Evolutionary conservation across 768 basidiomycete genomes (phyloP), one percentile per base, ranked within the genome.

Genomic region (Chalciporus piperatus): DNA sequence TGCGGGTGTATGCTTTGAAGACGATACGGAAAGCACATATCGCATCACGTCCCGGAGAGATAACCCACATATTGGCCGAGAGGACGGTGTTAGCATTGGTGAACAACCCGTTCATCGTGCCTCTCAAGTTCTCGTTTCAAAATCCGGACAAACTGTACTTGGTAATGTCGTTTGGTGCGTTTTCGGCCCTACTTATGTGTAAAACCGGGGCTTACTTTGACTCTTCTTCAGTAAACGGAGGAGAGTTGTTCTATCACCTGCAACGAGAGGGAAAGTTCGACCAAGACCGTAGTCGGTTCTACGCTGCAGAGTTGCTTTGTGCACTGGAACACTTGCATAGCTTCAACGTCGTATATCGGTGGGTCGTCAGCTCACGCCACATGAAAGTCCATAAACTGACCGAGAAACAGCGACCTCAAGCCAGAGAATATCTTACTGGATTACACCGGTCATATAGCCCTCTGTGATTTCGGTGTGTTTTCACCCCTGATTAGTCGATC

Each of bases 341-440:
- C 45, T 98, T 98, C 77, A 97, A 99, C 65, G 96, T 99, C 28
- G 92, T 99, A 33, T 98, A 98, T 72, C 91, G 95, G 90, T 92
- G 57, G 57, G 77, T 68, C 7, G 20, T 51, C 41, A 50, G 41
- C 48, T 39, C 35, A 11, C 25, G 17, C 14, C 17, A 28, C 42
- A 41, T 33, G 50, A 8, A 19, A 23, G 16, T 28, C 33, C 32
- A 8, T 11, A 32, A 38, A 7, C 44, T 57, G 14, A 56, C n/a
- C 6, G 32, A 37, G 27, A 6, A 41, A 41, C 43, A 92, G 91
- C 41, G 96, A 99, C 68, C 74, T 99, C 59, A 99, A 99, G 66
- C 96, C 96, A 12, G 96, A 99, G 72, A 99, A 99, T 69, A 99
- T 98, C 64, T 74, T 99, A 5, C 74, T 99, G 44, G 96, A 98